Evolutionary conservation across 352 stramenopile genomes (phyloP), one percentile per base, ranked within the genome.

Genomic region (Phytophthora parvispora): DNA sequence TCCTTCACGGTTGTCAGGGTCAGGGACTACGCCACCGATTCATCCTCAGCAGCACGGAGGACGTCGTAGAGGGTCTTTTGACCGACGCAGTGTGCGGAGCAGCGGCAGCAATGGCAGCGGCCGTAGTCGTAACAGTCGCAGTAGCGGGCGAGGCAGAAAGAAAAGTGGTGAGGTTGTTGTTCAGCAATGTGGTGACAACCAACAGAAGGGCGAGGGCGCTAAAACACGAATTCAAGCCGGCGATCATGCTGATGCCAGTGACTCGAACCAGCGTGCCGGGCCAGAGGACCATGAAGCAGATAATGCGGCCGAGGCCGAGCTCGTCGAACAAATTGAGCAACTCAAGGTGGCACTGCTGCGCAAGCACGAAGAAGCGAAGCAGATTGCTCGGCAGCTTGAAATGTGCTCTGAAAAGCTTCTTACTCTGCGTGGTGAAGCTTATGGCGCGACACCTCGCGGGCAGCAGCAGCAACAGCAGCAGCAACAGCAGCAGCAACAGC

Each of bases 341-440:
- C 73, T 96, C 4, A 82, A 93, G 49, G 61, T 86, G 1, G 84
- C 86, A 50, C 67, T 96, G 10, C 59, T 84, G 12, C 85, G 81
- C 57, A 96, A 96, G 55, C 80, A 94, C 51, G 86, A 96, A 77
- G 88, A 96, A 68, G 81, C 80, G 13, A 90, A 89, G 57, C 77
- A 89, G 52, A 89, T 91, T 42, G 81, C 81, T 9, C 73, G 80
- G 2, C 79, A 89, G 27, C 67, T 91, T 27, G 81, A 90, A 36
- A 61, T 71, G 32, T 90, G 64, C 47, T 79, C 84, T 13, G 80
- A 87, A 25, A 84, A 85, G 55, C 80, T 91, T 15, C 42, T 82
- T n/a, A 40, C 74, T n/a, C 25, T 86, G 7, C 78, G 79, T 50
- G 60, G 66, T 18, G 65, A 76, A n/a, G 50, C 50, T 49, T 29